Base-by-base conservation (phyloP, 2,329 filamentous ascomycete genomes). In the Colletotrichum gloeosporioides region DNA sequence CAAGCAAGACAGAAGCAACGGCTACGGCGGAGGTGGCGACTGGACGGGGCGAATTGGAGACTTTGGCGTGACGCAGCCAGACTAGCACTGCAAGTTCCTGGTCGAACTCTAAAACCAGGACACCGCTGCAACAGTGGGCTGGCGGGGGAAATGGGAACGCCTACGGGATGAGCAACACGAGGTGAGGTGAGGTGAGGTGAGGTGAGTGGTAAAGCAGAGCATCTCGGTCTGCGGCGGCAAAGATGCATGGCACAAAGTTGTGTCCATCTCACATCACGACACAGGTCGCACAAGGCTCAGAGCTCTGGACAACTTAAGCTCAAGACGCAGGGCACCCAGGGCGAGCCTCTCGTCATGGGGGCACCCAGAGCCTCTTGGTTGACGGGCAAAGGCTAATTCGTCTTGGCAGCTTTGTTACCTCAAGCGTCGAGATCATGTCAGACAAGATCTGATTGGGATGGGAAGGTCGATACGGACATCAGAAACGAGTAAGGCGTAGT, bases 21-120 rank as follows among this genome's bases (percentile, higher is more conserved):
- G 78, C 18, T 79, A 72, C 22, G 72, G 76, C 5, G 78, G 70
- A 10, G 71, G 61, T 16, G 77, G 49, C 22, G 64, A 59, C 25
- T 64, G 57, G 27, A 29, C 65, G 57, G 68, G 75, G 31, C 25
- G 66, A 61, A 61, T 64, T 73, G 76, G 44, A 49, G 49, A 59
- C 69, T 69, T 73, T 70, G 53, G 62, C 62, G 63, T 67, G 55
- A 72, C 34, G 36, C 69, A 39, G 68, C 61, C 69, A 66, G 32
- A 62, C 68, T 44, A 44, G 36, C 22, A 53, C 62, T 71, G 61
- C 59, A 76, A 64, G 53, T 76, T 69, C 70, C 64, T 66, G 53
- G 65, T 32, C 36, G 32, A 73, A 74, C 70, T 76, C 69, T 73
- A 68, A 76, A 73, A 34, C 66, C 66, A 63, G 25, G 25, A 55